Conservation (phyloP, 208 protist genomes). For the Crithidia fasciculata region DNA sequence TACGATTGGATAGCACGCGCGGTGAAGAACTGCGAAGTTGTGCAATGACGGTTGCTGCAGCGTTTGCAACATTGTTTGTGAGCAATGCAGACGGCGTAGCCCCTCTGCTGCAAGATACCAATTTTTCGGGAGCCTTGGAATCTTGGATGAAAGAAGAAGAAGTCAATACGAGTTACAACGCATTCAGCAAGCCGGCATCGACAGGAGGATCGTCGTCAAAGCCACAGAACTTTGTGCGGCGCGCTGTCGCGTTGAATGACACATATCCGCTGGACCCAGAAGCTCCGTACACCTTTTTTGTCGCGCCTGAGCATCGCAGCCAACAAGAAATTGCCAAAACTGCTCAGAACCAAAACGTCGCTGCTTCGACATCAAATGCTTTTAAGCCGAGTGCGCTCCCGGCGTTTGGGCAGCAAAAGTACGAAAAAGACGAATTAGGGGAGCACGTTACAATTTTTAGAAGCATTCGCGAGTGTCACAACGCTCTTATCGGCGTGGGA, state of each 20-base stretch:
- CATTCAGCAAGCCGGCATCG: background rate
- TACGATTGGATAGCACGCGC: conserved; percentile 47
- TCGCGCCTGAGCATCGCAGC: background rate
- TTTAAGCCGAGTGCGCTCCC: conserved; percentile 15
- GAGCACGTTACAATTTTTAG: conserved; percentile 46
- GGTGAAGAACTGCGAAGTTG: conserved; percentile 21
- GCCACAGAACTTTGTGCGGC: background rate
- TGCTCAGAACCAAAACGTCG: background rate
- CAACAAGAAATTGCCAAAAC: background rate
- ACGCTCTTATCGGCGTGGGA: conserved; percentile 65
- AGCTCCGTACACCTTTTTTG: conserved; percentile 31
- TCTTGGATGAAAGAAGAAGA: conserved; percentile 38
- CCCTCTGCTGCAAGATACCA: conserved; percentile 32
- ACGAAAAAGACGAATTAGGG: conserved; percentile 48
- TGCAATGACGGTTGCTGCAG: conserved; percentile 44
- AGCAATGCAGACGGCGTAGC: conserved; percentile 24
- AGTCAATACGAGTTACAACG: background rate
- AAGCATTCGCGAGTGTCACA: conserved; percentile 66
- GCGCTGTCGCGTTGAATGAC: conserved; percentile 4
- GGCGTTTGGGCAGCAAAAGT: conserved; percentile 43
- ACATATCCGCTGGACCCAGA: conserved; percentile 31
- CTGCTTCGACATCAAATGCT: background rate
- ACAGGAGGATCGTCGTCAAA: background rate
- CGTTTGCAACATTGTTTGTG: conserved; percentile 47
- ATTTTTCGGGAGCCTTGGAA: conserved; percentile 28